These are phyloP conservation scores for Cyamopsis tetragonoloba DNA, from an alignment of 306 rosid genomes.

Conservation along the genomic window DNA sequence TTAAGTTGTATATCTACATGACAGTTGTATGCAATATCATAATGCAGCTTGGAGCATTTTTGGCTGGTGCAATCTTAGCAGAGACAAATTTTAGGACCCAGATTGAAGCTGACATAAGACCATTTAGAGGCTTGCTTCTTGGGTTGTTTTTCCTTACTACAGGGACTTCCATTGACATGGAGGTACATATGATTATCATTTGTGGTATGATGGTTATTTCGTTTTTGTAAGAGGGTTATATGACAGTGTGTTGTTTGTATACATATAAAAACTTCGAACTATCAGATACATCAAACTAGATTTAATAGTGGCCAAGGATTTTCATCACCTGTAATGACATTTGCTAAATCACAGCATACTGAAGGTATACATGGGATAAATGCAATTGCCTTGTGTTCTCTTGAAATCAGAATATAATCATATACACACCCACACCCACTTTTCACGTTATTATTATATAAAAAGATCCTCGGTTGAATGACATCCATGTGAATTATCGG, in stretches of 20 bases:
- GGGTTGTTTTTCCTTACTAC: slow-evolving; percentile 92
- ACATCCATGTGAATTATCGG: background rate
- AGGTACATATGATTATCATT: slow-evolving; percentile 46
- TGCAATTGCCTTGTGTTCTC: background rate
- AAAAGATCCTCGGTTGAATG: background rate
- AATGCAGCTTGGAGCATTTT: slow-evolving; percentile 96
- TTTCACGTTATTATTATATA: background rate
- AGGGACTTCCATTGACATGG: slow-evolving; percentile 87
- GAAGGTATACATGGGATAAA: slow-evolving; percentile 13
- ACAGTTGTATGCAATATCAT: slow-evolving; percentile 26
- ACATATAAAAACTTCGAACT: slow-evolving; percentile 4
- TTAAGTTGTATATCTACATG: slow-evolving; percentile 3
- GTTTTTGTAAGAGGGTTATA: background rate
- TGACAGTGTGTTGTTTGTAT: slow-evolving; percentile 3
- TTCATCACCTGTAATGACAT: slow-evolving; percentile 13
- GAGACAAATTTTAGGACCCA: slow-evolving; percentile 99
- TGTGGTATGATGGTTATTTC: background rate
- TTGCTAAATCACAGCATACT: background rate
- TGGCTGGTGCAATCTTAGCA: slow-evolving; percentile 96
- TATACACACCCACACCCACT: background rate
- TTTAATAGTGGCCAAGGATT: slow-evolving; percentile 7
- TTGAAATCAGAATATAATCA: background rate
- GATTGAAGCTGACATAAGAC: slow-evolving; percentile 99
- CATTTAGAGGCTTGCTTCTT: slow-evolving; percentile 95
- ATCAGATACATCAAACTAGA: slow-evolving; percentile 14